Evolutionary conservation across 1,284 basidiomycete species (phyloP).

Genomic region (Fereydounia khargensis): DNA sequence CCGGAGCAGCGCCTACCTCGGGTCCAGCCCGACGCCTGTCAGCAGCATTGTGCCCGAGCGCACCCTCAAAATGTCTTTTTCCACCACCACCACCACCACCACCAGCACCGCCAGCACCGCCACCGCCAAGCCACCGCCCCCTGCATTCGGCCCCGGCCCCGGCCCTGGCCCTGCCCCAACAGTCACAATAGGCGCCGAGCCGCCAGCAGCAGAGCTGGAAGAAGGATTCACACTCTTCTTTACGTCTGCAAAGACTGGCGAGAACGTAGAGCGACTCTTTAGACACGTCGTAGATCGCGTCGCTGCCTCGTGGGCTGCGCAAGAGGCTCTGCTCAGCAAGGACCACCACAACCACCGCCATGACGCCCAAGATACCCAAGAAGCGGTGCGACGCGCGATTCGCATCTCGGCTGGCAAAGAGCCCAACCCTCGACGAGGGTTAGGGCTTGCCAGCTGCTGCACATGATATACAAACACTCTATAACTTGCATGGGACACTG

Average conservation of each 20-base stretch:
- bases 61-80: slow-evolving; percentile 7
- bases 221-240: slow-evolving; percentile 48
- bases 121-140: too few relatives aligned
- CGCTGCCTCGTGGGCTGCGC: slow-evolving; percentile 5
- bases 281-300: slow-evolving; percentile 35
- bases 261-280: slow-evolving; percentile 35
- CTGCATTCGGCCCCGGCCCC: too few relatives aligned
- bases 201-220: slow-evolving; percentile 5
- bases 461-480: too few relatives aligned
- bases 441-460: background rate
- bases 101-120: slow-evolving; percentile 4
- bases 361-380: background rate
- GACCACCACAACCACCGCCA: background rate
- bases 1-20: slow-evolving; percentile 33
- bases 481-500: too few relatives aligned
- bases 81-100: slow-evolving; percentile 3
- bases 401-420: slow-evolving; percentile 9
- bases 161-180: too few relatives aligned
- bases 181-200: too few relatives aligned
- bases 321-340: slow-evolving; percentile 1
- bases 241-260: slow-evolving; percentile 35
- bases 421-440: background rate
- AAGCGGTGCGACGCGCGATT: slow-evolving; percentile 19
- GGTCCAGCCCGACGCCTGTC: slow-evolving; percentile 16
- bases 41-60: slow-evolving; percentile 1